These are phyloP conservation scores for Arthrobotrys pseudoclavata DNA, from an alignment of 2,329 filamentous ascomycete species.

Conservation along the genomic window DNA sequence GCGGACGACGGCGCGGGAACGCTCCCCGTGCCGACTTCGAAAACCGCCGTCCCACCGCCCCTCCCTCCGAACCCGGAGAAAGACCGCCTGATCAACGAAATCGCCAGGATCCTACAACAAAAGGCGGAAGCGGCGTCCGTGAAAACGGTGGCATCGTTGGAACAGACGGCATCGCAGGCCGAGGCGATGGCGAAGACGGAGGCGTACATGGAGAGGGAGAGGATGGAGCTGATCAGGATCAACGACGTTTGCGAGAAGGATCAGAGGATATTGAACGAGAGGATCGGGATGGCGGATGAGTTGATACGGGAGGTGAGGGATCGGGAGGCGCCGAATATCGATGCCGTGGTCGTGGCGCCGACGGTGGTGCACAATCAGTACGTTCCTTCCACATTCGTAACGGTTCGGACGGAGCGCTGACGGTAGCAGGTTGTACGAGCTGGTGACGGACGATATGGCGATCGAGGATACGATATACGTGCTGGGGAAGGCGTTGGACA, in stretches of 20 bases:
- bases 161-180: conserved; percentile 83
- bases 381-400: neutral
- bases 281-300: conserved; percentile 81
- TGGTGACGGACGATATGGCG: conserved; percentile 89
- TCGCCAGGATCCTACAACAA: conserved; percentile 78
- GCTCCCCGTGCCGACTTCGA: conserved; percentile 7
- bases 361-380: conserved; percentile 89
- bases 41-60: conserved; percentile 78
- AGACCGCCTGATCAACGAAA: conserved; percentile 82
- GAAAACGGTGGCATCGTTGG: conserved; percentile 80
- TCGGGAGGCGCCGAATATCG: conserved; percentile 80
- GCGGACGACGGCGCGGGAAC: conserved; percentile 31
- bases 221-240: conserved; percentile 78
- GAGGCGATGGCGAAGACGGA: conserved; percentile 80
- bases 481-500: conserved; percentile 79
- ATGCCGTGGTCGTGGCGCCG: conserved; percentile 92
- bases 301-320: conserved; percentile 80
- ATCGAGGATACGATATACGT: conserved; percentile 89
- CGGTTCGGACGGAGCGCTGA: neutral
- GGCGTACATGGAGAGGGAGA: conserved; percentile 78
- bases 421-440: conserved; percentile 75
- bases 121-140: conserved; percentile 77
- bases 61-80: conserved; percentile 97
- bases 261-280: conserved; percentile 80
- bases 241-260: conserved; percentile 81